Evolutionary conservation across 176 grass and related monocot genomes (phyloP).

Genomic region (Stipa capillata): DNA sequence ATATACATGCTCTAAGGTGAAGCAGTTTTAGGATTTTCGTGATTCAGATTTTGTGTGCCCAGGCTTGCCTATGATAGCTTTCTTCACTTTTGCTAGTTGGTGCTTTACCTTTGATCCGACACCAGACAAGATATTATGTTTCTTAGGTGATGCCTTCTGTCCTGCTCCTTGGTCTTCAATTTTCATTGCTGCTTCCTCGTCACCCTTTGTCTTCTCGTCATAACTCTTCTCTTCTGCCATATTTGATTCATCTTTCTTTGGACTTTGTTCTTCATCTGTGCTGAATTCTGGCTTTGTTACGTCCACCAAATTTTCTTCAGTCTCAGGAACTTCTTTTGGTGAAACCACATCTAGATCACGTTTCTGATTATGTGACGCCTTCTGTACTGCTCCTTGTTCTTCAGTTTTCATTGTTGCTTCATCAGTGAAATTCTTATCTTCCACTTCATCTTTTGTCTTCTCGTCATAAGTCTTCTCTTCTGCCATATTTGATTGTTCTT

Average conservation of each 20-base stretch:
- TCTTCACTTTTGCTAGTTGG: constrained; percentile 83
- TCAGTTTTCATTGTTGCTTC: constrained; percentile 24
- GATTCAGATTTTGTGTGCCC: constrained; percentile 41
- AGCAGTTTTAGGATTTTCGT: constrained; percentile 33
- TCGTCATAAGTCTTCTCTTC: constrained; percentile 36
- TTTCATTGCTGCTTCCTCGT: constrained; percentile 27
- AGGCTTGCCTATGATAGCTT: constrained; percentile 78
- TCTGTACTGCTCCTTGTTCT: constrained; percentile 41
- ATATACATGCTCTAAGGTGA: constrained; percentile 28
- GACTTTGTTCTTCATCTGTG: constrained; percentile 36
- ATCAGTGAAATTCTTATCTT: constrained; percentile 20
- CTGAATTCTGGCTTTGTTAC: constrained; percentile 25
- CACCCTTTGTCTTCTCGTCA: constrained; percentile 34
- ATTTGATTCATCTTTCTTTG: constrained; percentile 20
- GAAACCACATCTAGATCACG: constrained; percentile 19
- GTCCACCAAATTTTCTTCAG: constrained; percentile 29
- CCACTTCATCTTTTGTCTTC: constrained; percentile 35
- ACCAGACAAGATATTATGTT: constrained; percentile 65
- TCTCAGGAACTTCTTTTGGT: constrained; percentile 19
- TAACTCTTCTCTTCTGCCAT: constrained; percentile 33
- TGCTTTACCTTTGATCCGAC: constrained; percentile 89
- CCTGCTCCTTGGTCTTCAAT: constrained; percentile 39
- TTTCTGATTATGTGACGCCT: constrained; percentile 42
- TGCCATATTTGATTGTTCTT: constrained; percentile 16
- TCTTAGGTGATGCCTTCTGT: constrained; percentile 53